Percentiles rank a stretch among this genome's conserved stretches.
Conservation (phyloP, 108 stramenopile genomes). For the Craspedostauros australis region DNA sequence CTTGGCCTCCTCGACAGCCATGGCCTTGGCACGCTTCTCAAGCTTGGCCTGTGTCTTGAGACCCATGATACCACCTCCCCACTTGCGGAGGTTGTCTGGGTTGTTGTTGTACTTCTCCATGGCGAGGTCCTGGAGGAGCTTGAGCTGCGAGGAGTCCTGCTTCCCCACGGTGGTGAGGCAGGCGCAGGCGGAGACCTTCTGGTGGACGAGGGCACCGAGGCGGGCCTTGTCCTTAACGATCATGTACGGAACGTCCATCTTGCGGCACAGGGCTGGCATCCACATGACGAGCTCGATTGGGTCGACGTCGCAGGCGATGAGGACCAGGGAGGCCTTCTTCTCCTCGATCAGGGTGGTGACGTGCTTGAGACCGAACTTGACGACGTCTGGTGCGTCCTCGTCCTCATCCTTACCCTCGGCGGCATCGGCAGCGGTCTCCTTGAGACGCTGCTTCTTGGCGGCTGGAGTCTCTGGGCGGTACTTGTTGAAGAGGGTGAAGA, state of each 20-base stretch:
- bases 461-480: slow-evolving; percentile 98
- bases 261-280: slow-evolving; percentile 98
- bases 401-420: slow-evolving; percentile 76
- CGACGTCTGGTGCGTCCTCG: slow-evolving; percentile 62
- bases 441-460: slow-evolving; percentile 94
- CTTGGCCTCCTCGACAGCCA: slow-evolving; percentile 96
- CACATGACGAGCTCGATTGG: slow-evolving; percentile 99
- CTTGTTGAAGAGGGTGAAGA: slow-evolving; percentile 95
- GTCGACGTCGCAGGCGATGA: slow-evolving; percentile 98
- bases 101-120: slow-evolving; percentile 97
- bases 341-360: slow-evolving; percentile 97
- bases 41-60: slow-evolving; percentile 99
- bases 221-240: slow-evolving; percentile 99
- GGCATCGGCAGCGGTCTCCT: slow-evolving; percentile 92
- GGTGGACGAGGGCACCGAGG: slow-evolving; percentile 95
- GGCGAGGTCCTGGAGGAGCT: slow-evolving; percentile 72
- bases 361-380: slow-evolving; percentile 99
- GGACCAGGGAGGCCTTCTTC: slow-evolving; percentile 97
- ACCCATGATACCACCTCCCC: slow-evolving; percentile 99
- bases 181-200: slow-evolving; percentile 90
- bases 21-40: slow-evolving; percentile 93
- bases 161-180: slow-evolving; percentile 88
- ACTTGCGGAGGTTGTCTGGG: slow-evolving; percentile 81
- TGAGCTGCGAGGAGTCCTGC: slow-evolving; percentile 85
- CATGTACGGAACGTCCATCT: slow-evolving; percentile 98